A percentile compares a stretch with the other conserved stretches of the same genome.
phyloP scores from a whole-genome alignment of 208 protist species.

The Trypanosoma avium region DNA sequence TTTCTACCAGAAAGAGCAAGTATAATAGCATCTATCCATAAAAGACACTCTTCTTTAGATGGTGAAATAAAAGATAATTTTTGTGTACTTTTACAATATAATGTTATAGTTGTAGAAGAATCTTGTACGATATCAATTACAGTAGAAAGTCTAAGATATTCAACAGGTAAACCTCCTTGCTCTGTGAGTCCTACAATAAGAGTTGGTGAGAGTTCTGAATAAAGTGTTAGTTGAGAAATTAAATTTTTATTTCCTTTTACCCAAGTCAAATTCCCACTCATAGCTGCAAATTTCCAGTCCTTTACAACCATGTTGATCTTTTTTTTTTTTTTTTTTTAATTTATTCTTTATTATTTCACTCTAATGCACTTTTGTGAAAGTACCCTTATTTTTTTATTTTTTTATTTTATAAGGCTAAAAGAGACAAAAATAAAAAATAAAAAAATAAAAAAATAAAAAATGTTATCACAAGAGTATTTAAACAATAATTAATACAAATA shows the following conservation, averaged over 20 bases:
- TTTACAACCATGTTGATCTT: background rate
- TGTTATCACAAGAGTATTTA: background rate
- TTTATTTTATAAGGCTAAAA: background rate
- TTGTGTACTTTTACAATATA: background rate
- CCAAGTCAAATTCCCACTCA: slow-evolving; percentile 33
- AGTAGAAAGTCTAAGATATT: slow-evolving; percentile 34
- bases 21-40: slow-evolving; percentile 30
- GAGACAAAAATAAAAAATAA: slow-evolving; percentile 9
- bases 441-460: background rate
- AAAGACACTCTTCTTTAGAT: slow-evolving; percentile 3
- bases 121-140: slow-evolving; percentile 13
- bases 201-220: slow-evolving; percentile 34
- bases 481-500: background rate
- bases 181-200: slow-evolving; percentile 26
- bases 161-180: slow-evolving; percentile 21
- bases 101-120: slow-evolving; percentile 1
- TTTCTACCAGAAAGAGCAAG: slow-evolving; percentile 7
- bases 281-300: slow-evolving; percentile 31
- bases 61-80: slow-evolving; percentile 23
- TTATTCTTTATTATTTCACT: background rate
- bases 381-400: background rate
- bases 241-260: background rate
- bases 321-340: background rate
- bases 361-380: background rate
- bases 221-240: slow-evolving; percentile 9